Evolutionary conservation across 371 early-diverging fungal species (phyloP), one percentile per base, ranked within the genome.

Genomic region (Paraphysoderma sedebokerense): DNA sequence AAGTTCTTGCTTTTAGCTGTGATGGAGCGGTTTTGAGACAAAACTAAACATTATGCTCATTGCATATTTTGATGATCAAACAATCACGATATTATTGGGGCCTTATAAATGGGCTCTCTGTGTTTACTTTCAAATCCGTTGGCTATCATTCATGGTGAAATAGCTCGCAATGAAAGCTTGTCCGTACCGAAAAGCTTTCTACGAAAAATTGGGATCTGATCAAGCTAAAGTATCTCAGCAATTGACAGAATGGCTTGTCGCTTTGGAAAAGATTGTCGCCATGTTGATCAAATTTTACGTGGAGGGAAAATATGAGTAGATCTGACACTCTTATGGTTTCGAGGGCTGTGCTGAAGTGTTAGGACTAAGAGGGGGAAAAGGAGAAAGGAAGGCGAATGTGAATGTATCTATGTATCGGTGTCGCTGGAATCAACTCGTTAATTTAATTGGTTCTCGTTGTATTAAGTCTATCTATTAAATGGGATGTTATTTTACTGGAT

Each of bases 81-180:
- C 17, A 15, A n/a, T 41, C 41, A 19, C 13, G 15, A 15, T 15
- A 13, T 41, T 37, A 38, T 38, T 17, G 48, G 39, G 8, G 39
- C 9, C 44, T 45, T 12, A 12, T 19, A 17, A 35, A n/a, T n/a
- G n/a, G n/a, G n/a, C n/a, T n/a, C n/a, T n/a, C n/a, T n/a, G n/a
- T 46, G 29, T 34, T 12, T 36, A 26, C 19, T 30, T 58, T 50
- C 12, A 17, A 27, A 29, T 19, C 26, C 37, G 36, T 22, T 3
- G n/a, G n/a, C n/a, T n/a, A n/a, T 22, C n/a, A 6, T 19, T 46
- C 38, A 46, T 19, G 4, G 20, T 13, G n/a, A n/a, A 30, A 2
- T 47, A 82, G 83, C 55, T 88, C 49, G 93, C 93, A 3, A 92
- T 95, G 92, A 81, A 77, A 55, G 87, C 89, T 4, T 88, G 89